Base-by-base conservation (phyloP, 108 stramenopile genomes). In the Conticribra guillardii region DNA sequence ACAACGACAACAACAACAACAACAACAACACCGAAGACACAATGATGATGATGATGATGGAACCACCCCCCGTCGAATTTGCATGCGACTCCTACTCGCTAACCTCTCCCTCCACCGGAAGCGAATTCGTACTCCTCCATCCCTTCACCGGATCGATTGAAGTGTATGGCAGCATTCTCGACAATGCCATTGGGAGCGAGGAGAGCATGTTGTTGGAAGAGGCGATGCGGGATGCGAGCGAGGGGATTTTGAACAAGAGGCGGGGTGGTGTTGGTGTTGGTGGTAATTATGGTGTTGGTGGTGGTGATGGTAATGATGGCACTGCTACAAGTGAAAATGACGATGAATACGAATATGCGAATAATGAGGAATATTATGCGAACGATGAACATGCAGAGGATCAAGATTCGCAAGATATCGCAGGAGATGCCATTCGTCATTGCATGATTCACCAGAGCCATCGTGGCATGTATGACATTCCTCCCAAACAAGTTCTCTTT, bases 11-110 rank as follows among this genome's bases (percentile, higher is more conserved):
- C 11, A 11, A 41, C 11, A 11, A 41, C 5, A 41, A 41, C 15
- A 54, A 68, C 31, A 41, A 52, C 22, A 18, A 51, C 51, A 33
- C 0, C 21, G 19, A n/a, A 19, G 30, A 58, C 19, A 31, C 27
- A 21, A 11, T 46, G 15, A 48, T 31, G 52, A 68, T 55, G 23
- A 58, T 67, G 32, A 47, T 67, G 9, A 27, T 65, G 4, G 78
- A 84, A 59, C 74, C 82, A 7, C 85, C 88, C 19, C 85, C 88
- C 7, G 85, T 86, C 14, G 80, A 82, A 65, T 89, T 80, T 66
- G 69, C 67, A 11, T 89, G 88, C 37, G 76, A 79, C 57, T 83
- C 80, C 24, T 85, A 81, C 57, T 27, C 69, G 11, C 66, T 87
- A 18, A 83, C 82, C 0, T 74, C 69, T 30, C 33, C 76, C 30